Evolutionary conservation across 352 stramenopile genomes (phyloP), one percentile per base, ranked within the genome.

Genomic region (Globisporangium middletonii): DNA sequence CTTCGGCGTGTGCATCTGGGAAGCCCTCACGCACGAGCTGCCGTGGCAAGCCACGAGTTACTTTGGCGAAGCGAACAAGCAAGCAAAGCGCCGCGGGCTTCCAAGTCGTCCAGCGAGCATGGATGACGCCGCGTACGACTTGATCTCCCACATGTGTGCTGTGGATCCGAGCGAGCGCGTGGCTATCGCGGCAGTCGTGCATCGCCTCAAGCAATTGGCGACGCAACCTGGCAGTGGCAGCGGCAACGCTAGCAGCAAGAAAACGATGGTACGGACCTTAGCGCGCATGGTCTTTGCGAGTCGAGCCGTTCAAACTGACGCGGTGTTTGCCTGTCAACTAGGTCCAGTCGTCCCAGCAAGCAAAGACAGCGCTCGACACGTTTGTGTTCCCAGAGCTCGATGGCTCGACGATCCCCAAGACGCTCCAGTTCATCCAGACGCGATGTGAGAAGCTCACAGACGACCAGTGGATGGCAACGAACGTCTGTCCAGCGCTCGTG

Each of bases 1-100:
- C 41, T 64, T 73, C n/a, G 66, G 62, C 0, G 63, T 69, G 55
- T 67, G 58, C 43, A 56, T 72, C 19, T 33, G 46, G 23, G 50
- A 64, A 49, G 59, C 59, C 4, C 12, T 64, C 59, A 35, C 59
- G 41, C 26, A n/a, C 28, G 15, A 55, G 55, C 6, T 63, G 37
- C 23, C 35, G 23, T 23, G 48, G 53, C 49, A 30, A 7, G 16
- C 13, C 8, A 23, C 19, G 27, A 13, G 12, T 26, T 33, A 28
- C 13, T 47, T 13, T 42, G 37, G 13, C 11, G 45, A 7, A 6
- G 37, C 27, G 8, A 28, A 11, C 8, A 13, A 49, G 11, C 19
- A 47, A 38, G 45, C 44, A 23, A n/a, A 33, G 23, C 12, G n/a
- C 4, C 26, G 42, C 1, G 7, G 44, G 16, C 27, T 47, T 16